Base-by-base conservation (phyloP, 2,329 filamentous ascomycete species). In the Rhynchosporium graminicola region DNA sequence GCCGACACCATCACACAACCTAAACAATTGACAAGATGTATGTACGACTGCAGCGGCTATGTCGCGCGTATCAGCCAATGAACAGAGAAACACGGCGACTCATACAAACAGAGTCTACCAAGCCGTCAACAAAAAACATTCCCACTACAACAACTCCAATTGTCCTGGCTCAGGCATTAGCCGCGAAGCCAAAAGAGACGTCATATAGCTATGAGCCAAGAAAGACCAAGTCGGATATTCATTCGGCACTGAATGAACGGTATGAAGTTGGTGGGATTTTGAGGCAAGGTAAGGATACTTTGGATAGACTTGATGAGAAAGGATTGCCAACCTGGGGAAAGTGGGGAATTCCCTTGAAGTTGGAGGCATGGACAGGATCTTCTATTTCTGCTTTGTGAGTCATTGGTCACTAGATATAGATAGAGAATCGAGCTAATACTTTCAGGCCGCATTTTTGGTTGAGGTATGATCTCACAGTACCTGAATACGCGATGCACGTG, bases 361-460 rank as follows among this genome's bases (percentile, higher is more conserved):
- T 67, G 36, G n/a, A 57, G 38, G 33, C 46, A 8, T 15, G 8
- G 2, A 36, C 26, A 43, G 50, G 54, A 3, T 4, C 46, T 31
- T 42, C 26, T 26, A n/a, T 59, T 26, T 47, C 36, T 33, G 47
- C 40, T 57, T 42, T 33, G 61, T 63, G 29, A 56, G 61, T 36
- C 42, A 31, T n/a, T 13, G n/a, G n/a, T 60, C 4, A 50, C 28
- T 47, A 5, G 3, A 6, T 20, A 20, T 20, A 26, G 9, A 20
- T 43, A 13, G 12, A 15, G 40, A 6, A 47, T 26, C 5, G 10
- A 7, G 46, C 43, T 56, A 36, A 50, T n/a, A 29, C 26, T 33
- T 40, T 5, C 62, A 80, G 78, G n/a, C 75, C 77, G 12, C 74
- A 76, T 64, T 68, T 76, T 50, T 78, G 76, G 76, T 64, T 77